phyloP scores from a whole-genome alignment of 345 rosid species.

The Atalantia buxifolia region DNA sequence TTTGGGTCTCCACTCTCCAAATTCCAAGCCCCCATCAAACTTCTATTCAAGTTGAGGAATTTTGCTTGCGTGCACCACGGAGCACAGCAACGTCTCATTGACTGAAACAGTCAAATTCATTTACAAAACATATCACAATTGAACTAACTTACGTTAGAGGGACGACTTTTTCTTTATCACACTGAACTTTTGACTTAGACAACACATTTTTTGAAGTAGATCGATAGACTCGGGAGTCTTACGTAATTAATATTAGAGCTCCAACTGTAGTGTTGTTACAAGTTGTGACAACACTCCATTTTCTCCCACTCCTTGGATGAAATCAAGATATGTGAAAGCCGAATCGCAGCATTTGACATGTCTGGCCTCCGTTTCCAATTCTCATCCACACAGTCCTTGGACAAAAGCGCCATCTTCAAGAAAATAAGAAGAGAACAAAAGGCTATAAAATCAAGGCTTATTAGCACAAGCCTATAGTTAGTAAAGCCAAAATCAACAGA shows the following conservation, averaged over 20 bases:
- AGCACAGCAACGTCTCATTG: too few relatives aligned
- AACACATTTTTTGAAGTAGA: too few relatives aligned
- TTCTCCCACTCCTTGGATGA: conserved; percentile 19
- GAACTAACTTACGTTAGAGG: too few relatives aligned
- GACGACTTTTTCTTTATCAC: too few relatives aligned
- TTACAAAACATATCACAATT: too few relatives aligned
- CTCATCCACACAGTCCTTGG: conserved; percentile 31
- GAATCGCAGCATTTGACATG: conserved; percentile 29
- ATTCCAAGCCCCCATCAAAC: neutral
- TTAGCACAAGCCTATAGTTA: neutral
- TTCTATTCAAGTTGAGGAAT: too few relatives aligned
- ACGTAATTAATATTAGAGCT: too few relatives aligned
- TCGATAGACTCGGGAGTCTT: too few relatives aligned
- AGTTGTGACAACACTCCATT: neutral
- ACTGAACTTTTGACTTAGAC: too few relatives aligned
- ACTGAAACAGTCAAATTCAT: too few relatives aligned
- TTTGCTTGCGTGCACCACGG: too few relatives aligned
- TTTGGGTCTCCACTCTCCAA: too few relatives aligned
- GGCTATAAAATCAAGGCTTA: neutral
- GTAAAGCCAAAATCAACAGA: neutral
- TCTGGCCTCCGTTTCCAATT: conserved; percentile 25
- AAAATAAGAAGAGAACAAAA: neutral
- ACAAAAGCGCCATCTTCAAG: conserved; percentile 29
- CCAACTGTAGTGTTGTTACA: neutral
- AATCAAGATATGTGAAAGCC: conserved; percentile 25